A percentile compares a stretch with the other conserved stretches of the same genome.
These are phyloP conservation scores for Kuraishia floccosa DNA, from an alignment of 805 yeast genomes.

Conservation along the genomic window DNA sequence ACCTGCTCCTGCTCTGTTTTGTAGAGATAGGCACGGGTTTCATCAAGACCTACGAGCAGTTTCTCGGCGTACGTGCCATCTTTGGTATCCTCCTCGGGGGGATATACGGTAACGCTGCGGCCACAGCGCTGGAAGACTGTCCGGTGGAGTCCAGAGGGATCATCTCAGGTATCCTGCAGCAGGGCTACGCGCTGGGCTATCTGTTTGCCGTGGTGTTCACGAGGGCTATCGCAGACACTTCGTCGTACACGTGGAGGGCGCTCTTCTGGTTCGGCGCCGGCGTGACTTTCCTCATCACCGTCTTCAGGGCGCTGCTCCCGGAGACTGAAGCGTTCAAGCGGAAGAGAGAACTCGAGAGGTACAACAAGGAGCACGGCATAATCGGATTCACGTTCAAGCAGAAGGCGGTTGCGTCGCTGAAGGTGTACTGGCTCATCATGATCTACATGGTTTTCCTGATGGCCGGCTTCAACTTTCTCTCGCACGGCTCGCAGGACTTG, in stretches of 20 bases:
- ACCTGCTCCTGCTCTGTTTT: slow-evolving; percentile 32
- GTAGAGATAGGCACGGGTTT: slow-evolving; percentile 59
- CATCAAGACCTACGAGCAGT: slow-evolving; percentile 41
- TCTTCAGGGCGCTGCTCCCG: slow-evolving; percentile 30
- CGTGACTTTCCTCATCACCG: slow-evolving; percentile 27
- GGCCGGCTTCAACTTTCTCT: slow-evolving; percentile 53
- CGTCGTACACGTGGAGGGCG: slow-evolving; percentile 49
- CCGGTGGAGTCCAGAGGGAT: slow-evolving; percentile 45
- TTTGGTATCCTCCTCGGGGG: slow-evolving; percentile 56
- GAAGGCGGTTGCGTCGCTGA: slow-evolving; percentile 23
- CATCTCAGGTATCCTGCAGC: slow-evolving; percentile 61
- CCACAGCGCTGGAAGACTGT: slow-evolving; percentile 42
- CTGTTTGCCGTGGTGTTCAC: slow-evolving; percentile 53
- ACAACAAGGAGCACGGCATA: slow-evolving; percentile 17
- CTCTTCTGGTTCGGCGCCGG: slow-evolving; percentile 66
- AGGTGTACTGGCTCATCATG: slow-evolving; percentile 46
- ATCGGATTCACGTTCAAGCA: slow-evolving; percentile 19
- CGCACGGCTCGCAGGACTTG: slow-evolving; percentile 57
- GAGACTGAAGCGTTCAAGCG: slow-evolving; percentile 43
- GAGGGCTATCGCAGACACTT: slow-evolving; percentile 47
- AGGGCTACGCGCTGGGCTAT: slow-evolving; percentile 71
- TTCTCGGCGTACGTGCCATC: slow-evolving; percentile 49
- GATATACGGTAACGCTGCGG: slow-evolving; percentile 41
- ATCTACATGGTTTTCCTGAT: slow-evolving; percentile 45
- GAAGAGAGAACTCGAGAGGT: slow-evolving; percentile 22